Evolutionary conservation across 768 basidiomycete genomes (phyloP), one percentile per base, ranked within the genome.

Genomic region (Naematelia encephala): DNA sequence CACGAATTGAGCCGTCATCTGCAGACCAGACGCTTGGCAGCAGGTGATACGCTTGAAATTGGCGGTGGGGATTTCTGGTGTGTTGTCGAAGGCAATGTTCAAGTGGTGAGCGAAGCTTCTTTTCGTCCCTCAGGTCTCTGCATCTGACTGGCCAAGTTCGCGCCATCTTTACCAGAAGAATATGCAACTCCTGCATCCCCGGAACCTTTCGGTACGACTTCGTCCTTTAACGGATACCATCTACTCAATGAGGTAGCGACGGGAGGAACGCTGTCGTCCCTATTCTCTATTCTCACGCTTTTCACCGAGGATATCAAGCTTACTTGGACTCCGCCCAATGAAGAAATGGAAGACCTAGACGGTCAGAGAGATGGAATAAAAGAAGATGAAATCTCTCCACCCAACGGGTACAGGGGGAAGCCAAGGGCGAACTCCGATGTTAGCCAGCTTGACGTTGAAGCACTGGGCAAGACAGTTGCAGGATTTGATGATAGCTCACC

Each of bases 1-100:
- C 94, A 98, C 69, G 96, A 99, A 79, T 84, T 99, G 49, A 92
- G 92, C 0, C 83, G 96, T 54, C 92, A 99, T 79, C 80, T 99
- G 14, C 94, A 98, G 77, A 99, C 96, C 1, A 84, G 91, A 61
- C 82, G 93, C n/a, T 80, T 99, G 21, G 89, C 96, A 52, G 96
- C 96, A 3, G 94, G 96, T 3, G 96, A 99, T 68, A 94, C 89
- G 51, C 89, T 97, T 26, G 74, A 76, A 56, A 72, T 70, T 29
- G 72, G 68, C 10, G 61, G 64, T 79, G 90, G 90, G 69, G 91
- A 87, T 63, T 99, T 99, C 78, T 98, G 97, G 77, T 97, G 91
- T 74, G 94, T 99, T 29, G 87, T 98, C 28, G 96, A 99, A 75
- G 96, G 96, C n/a, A 88, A 84, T 61, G 94, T 94, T 13, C 91